Conservation (phyloP, 768 basidiomycete genomes). For the Lentinus brumalis region DNA sequence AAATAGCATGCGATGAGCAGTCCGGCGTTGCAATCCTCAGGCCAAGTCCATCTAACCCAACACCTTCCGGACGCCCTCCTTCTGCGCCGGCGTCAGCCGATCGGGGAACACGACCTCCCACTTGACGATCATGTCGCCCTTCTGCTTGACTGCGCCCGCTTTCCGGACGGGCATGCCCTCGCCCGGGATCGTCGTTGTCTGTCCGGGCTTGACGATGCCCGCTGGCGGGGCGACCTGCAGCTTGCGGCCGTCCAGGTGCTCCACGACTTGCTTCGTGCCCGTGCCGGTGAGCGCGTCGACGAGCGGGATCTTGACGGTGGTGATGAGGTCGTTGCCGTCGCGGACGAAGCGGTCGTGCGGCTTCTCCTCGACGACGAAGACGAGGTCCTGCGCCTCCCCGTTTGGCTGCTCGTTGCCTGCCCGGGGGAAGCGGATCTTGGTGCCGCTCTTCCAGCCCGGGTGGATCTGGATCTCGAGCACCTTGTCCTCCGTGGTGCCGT, state of each 20-base stretch:
- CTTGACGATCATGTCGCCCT: constrained; percentile 82
- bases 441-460: constrained; percentile 96
- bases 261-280: constrained; percentile 55
- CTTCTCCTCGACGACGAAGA: constrained; percentile 97
- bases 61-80: constrained; percentile 76
- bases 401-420: constrained; percentile 77
- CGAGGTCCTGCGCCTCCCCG: constrained; percentile 85
- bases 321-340: constrained; percentile 79
- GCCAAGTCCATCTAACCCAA: constrained; percentile 33
- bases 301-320: constrained; percentile 64
- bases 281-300: constrained; percentile 80
- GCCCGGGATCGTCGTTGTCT: constrained; percentile 65
- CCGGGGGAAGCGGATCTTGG: constrained; percentile 87
- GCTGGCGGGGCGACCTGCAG: constrained; percentile 67
- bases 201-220: constrained; percentile 75
- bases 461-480: constrained; percentile 77
- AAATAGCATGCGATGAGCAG: constrained; percentile 9
- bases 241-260: constrained; percentile 78
- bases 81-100: constrained; percentile 72
- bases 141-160: constrained; percentile 64
- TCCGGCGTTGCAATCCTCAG: background rate
- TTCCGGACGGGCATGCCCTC: constrained; percentile 95
- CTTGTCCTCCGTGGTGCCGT: constrained; percentile 81
- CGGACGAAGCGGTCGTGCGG: constrained; percentile 76
- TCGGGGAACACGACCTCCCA: constrained; percentile 89